Percentiles rank a stretch among this genome's conserved stretches.
Evolutionary conservation across 1,284 basidiomycete genomes (phyloP).

Genomic region (Trametes versicolor): DNA sequence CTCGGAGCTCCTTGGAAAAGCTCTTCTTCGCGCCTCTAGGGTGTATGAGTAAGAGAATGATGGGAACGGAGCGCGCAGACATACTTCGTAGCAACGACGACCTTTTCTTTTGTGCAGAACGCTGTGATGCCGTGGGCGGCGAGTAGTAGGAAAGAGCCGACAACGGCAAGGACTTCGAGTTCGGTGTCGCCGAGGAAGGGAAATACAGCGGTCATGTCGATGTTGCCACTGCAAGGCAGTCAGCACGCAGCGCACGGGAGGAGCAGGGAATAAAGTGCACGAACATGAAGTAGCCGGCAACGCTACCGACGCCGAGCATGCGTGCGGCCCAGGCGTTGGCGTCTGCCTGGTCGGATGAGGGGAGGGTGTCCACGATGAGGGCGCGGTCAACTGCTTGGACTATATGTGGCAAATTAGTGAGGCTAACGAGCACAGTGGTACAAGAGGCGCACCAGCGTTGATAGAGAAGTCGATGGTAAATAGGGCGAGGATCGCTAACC

Average conservation of each 20-base stretch:
- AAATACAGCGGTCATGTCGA: slow-evolving; percentile 72
- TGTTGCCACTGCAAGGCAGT: slow-evolving; percentile 63
- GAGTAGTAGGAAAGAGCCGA: slow-evolving; percentile 64
- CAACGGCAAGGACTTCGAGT: slow-evolving; percentile 76
- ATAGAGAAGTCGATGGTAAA: slow-evolving; percentile 94
- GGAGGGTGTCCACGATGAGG: slow-evolving; percentile 78
- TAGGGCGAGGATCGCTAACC: slow-evolving; percentile 86
- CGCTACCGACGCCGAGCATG: slow-evolving; percentile 86
- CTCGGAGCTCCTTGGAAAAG: slow-evolving; percentile 61
- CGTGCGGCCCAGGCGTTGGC: slow-evolving; percentile 97
- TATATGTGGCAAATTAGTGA: slow-evolving; percentile 38
- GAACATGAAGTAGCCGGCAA: slow-evolving; percentile 88
- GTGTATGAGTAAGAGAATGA: background rate
- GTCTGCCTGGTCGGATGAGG: slow-evolving; percentile 77
- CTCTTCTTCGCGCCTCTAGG: slow-evolving; percentile 49
- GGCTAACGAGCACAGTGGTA: background rate
- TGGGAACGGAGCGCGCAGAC: slow-evolving; percentile 22
- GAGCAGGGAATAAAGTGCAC: slow-evolving; percentile 41
- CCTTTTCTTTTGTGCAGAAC: slow-evolving; percentile 78
- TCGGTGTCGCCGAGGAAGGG: slow-evolving; percentile 83
- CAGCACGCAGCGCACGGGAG: background rate
- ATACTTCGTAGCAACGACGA: slow-evolving; percentile 65
- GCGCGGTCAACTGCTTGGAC: slow-evolving; percentile 89
- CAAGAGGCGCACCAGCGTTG: slow-evolving; percentile 74
- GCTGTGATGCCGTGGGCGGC: slow-evolving; percentile 67